A percentile compares a stretch with the other conserved stretches of the same genome.
These are phyloP conservation scores for Mollisiaceae sp. DNA, from an alignment of 2,329 filamentous ascomycete species.

Conservation along the genomic window DNA sequence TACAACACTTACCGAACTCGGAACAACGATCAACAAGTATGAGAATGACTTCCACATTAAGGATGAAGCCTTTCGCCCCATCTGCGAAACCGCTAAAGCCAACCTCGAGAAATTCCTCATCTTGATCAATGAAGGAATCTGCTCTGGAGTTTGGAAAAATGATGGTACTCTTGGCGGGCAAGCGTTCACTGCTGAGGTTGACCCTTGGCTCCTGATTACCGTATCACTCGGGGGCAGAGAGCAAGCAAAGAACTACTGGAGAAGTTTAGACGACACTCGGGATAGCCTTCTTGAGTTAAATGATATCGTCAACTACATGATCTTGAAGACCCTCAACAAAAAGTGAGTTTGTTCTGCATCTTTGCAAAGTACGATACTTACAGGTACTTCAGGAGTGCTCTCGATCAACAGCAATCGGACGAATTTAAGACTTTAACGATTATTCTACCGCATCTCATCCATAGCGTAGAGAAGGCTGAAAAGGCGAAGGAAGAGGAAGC, in stretches of 20 bases:
- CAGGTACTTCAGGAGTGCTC: slow-evolving; percentile 11
- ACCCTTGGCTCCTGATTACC: slow-evolving; percentile 30
- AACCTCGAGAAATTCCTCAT: slow-evolving; percentile 25
- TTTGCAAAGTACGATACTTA: not conserved
- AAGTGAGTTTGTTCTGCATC: slow-evolving; percentile 13
- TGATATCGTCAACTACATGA: slow-evolving; percentile 28
- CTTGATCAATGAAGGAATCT: slow-evolving; percentile 23
- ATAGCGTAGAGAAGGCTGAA: slow-evolving; percentile 19
- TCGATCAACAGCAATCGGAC: slow-evolving; percentile 15
- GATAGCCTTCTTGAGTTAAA: slow-evolving; percentile 25
- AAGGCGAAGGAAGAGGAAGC: slow-evolving; percentile 14
- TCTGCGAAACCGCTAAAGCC: slow-evolving; percentile 20
- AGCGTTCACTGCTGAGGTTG: slow-evolving; percentile 19
- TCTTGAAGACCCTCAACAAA: slow-evolving; percentile 23
- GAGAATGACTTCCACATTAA: slow-evolving; percentile 22
- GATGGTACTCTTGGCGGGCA: slow-evolving; percentile 23
- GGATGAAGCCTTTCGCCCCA: slow-evolving; percentile 18
- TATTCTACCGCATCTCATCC: slow-evolving; percentile 24
- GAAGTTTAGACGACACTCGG: slow-evolving; percentile 22
- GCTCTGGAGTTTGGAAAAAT: slow-evolving; percentile 23
- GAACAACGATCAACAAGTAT: slow-evolving; percentile 27
- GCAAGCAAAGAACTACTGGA: slow-evolving; percentile 24
- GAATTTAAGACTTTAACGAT: slow-evolving; percentile 20
- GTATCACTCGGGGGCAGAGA: slow-evolving; percentile 22
- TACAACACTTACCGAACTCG: slow-evolving; percentile 18